phyloP scores from a whole-genome alignment of 768 basidiomycete species.

The Megacollybia marginata region DNA sequence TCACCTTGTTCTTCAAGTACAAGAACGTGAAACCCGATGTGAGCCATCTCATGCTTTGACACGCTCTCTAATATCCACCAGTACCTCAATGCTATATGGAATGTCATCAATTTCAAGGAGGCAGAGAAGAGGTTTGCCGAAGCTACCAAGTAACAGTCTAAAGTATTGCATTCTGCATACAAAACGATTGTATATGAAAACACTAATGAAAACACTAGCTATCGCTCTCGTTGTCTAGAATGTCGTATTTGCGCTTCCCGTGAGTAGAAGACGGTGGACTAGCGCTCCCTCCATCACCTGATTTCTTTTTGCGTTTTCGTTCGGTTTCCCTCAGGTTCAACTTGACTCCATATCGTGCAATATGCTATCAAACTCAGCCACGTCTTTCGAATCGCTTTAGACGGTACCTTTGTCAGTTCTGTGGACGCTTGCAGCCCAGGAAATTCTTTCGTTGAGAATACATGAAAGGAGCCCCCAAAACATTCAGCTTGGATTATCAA shows the following conservation, averaged over 20 bases:
- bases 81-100: slow-evolving; percentile 96
- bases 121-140: slow-evolving; percentile 57
- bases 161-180: background rate
- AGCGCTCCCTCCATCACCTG: background rate
- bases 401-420: slow-evolving; percentile 52
- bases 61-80: slow-evolving; percentile 19
- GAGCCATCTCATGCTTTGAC: slow-evolving; percentile 20
- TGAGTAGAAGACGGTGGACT: background rate
- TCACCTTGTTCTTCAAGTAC: slow-evolving; percentile 45
- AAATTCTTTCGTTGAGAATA: slow-evolving; percentile 69
- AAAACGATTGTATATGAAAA: background rate
- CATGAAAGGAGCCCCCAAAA: slow-evolving; percentile 55
- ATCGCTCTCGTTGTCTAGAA: background rate
- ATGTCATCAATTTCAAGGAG: slow-evolving; percentile 92
- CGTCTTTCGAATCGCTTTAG: background rate
- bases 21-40: slow-evolving; percentile 93
- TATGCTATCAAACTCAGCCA: slow-evolving; percentile 24
- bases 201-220: too few relatives aligned
- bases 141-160: slow-evolving; percentile 7
- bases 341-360: slow-evolving; percentile 50
- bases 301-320: slow-evolving; percentile 41
- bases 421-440: slow-evolving; percentile 62
- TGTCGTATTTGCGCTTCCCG: slow-evolving; percentile 2
- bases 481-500: slow-evolving; percentile 53
- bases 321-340: slow-evolving; percentile 54